Evolutionary conservation across 2,329 filamentous ascomycete species (phyloP).

Genomic region (Talaromyces marneffei): DNA sequence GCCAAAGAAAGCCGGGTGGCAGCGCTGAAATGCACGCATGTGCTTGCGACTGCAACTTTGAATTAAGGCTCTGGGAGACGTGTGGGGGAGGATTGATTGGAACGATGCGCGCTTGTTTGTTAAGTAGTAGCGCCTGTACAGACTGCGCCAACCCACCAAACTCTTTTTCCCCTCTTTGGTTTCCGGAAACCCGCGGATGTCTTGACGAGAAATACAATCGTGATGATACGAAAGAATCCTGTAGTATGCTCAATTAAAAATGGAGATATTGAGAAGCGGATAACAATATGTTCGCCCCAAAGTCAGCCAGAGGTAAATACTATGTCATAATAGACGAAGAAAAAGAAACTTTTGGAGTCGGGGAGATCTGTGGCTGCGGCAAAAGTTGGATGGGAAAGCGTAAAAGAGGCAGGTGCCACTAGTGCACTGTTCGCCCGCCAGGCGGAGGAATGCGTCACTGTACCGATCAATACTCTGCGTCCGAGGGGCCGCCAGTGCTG

Average conservation of each 20-base stretch:
- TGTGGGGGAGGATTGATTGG: constrained; percentile 5
- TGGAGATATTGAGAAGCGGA: neutral
- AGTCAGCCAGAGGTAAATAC: neutral
- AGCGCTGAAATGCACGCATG: constrained; percentile 31
- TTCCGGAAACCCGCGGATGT: neutral
- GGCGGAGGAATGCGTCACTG: constrained; percentile 3
- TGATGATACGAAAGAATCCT: neutral
- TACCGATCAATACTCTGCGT: neutral
- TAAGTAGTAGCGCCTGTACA: neutral
- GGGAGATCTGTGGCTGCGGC: neutral
- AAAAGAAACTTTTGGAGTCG: neutral
- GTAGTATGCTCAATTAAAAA: neutral
- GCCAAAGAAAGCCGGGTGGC: constrained; percentile 29
- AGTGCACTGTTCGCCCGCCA: neutral
- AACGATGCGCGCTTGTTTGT: neutral
- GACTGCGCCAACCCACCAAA: neutral
- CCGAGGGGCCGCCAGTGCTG: neutral
- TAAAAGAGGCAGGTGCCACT: neutral
- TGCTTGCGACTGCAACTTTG: constrained; percentile 19
- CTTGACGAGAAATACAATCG: neutral
- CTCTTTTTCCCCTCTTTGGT: neutral
- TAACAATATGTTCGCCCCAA: neutral
- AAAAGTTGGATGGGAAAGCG: neutral
- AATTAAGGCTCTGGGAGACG: neutral
- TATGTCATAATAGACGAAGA: too few relatives aligned